These are phyloP conservation scores for Podaxis mareebaensis DNA, from an alignment of 768 basidiomycete species.

Conservation along the genomic window DNA sequence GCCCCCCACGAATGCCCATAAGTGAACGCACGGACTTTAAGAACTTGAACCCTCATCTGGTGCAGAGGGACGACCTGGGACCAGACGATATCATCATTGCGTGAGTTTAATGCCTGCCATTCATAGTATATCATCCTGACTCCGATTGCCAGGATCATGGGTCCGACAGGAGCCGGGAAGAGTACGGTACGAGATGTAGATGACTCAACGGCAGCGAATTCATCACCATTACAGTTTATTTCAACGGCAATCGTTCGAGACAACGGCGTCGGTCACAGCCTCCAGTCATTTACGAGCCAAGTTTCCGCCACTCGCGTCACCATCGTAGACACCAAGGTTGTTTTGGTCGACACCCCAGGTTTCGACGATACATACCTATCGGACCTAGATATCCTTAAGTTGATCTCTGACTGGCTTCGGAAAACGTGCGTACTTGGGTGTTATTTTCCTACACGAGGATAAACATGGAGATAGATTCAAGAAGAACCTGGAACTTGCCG, in stretches of 20 bases:
- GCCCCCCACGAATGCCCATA: not conserved
- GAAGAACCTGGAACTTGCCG: not conserved
- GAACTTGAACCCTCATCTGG: not conserved
- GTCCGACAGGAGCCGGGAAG: conserved; percentile 32
- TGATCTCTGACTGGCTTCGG: conserved; percentile 27
- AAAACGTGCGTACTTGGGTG: conserved; percentile 21
- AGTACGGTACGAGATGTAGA: conserved; percentile 25
- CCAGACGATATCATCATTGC: conserved; percentile 23
- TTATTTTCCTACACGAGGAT: not conserved
- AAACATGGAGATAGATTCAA: not conserved
- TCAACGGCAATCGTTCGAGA: conserved; percentile 23
- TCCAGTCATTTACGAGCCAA: conserved; percentile 26
- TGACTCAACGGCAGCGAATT: not conserved
- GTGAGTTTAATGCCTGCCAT: conserved; percentile 13
- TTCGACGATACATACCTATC: conserved; percentile 26
- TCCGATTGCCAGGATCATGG: conserved; percentile 26
- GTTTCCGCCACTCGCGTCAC: conserved; percentile 18
- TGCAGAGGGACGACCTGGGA: not conserved
- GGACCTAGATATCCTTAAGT: conserved; percentile 26
- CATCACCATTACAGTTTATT: not conserved
- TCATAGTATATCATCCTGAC: not conserved
- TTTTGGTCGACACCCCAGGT: conserved; percentile 29
- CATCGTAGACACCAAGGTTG: conserved; percentile 8
- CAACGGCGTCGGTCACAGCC: conserved; percentile 22
- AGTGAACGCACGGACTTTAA: not conserved